phyloP scores from a whole-genome alignment of 352 stramenopile species.

The Pythium guiyangense region DNA sequence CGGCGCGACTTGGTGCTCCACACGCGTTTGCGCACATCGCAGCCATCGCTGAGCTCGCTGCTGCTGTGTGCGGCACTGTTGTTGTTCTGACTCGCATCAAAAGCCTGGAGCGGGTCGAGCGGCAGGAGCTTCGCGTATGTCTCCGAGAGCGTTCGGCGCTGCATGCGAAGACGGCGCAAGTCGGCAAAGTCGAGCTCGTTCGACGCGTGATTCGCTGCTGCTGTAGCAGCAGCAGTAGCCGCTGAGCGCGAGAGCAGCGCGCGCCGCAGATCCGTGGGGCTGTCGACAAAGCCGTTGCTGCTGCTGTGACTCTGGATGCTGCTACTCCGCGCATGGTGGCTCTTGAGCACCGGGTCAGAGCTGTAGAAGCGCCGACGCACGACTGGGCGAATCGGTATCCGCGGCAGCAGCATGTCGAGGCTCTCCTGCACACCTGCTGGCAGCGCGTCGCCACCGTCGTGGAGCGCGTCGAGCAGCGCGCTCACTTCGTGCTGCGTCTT shows the following conservation, averaged over 20 bases:
- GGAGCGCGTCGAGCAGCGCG: slow-evolving; percentile 9
- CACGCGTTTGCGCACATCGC: slow-evolving; percentile 9
- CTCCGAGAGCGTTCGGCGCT: slow-evolving; percentile 10
- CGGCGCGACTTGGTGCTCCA: slow-evolving; percentile 2
- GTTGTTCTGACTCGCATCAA: background rate
- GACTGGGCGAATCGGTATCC: slow-evolving; percentile 12
- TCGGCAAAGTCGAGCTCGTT: slow-evolving; percentile 1
- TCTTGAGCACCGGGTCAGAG: slow-evolving; percentile 45
- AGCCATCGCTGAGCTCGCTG: slow-evolving; percentile 15
- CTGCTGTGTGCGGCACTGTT: background rate
- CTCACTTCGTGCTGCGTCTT: slow-evolving; percentile 20
- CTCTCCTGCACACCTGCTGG: slow-evolving; percentile 3
- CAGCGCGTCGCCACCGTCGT: slow-evolving; percentile 1
- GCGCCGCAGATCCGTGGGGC: slow-evolving; percentile 17
- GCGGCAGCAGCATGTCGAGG: slow-evolving; percentile 10
- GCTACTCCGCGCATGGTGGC: background rate
- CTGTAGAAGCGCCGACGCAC: slow-evolving; percentile 53
- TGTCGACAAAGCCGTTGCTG: slow-evolving; percentile 16
- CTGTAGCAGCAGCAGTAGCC: background rate
- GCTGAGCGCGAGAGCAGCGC: slow-evolving; percentile 11
- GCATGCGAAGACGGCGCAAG: slow-evolving; percentile 5
- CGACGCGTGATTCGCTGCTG: background rate
- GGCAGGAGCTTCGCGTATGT: slow-evolving; percentile 9
- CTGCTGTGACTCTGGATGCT: no score
- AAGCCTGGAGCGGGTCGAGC: background rate